Conservation (phyloP, 2,329 filamentous ascomycete genomes). For the Aspergillus sp. region DNA sequence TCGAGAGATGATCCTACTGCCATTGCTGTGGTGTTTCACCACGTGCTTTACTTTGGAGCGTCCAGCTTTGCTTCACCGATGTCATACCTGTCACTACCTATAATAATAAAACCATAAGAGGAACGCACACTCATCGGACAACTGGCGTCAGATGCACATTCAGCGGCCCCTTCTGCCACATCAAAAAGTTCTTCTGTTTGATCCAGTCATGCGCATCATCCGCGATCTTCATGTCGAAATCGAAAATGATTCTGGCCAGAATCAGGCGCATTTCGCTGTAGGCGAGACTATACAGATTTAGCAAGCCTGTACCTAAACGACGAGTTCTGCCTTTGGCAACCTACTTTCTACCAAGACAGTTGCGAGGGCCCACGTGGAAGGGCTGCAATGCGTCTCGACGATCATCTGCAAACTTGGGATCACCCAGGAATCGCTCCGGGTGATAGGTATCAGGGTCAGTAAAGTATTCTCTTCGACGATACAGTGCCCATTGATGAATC, state of each 20-base stretch:
- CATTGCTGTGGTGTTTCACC: too few species aligned
- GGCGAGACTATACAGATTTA: conserved; percentile 39
- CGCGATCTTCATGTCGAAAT: conserved; percentile 48
- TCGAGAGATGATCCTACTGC: too few species aligned
- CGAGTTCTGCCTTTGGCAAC: conserved; percentile 12
- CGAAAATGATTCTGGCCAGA: conserved; percentile 48
- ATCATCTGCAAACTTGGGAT: conserved; percentile 41
- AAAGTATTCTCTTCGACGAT: conserved; percentile 47
- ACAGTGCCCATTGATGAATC: conserved; percentile 48
- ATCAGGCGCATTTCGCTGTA: conserved; percentile 53
- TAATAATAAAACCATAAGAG: neutral
- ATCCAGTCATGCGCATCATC: conserved; percentile 42
- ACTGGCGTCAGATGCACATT: conserved; percentile 36
- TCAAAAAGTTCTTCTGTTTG: conserved; percentile 37
- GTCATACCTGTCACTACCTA: too few species aligned
- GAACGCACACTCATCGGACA: neutral
- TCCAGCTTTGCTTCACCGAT: too few species aligned
- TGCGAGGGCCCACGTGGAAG: conserved; percentile 50
- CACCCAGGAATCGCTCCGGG: conserved; percentile 43
- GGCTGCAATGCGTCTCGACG: conserved; percentile 47
- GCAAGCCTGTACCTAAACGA: neutral
- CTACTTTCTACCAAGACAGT: conserved; percentile 53
- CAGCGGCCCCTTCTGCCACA: conserved; percentile 44
- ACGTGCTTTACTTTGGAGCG: too few species aligned
- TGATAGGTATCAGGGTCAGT: conserved; percentile 45